Evolutionary conservation across 768 basidiomycete species (phyloP).

Genomic region (Pisolithus tinctorius): DNA sequence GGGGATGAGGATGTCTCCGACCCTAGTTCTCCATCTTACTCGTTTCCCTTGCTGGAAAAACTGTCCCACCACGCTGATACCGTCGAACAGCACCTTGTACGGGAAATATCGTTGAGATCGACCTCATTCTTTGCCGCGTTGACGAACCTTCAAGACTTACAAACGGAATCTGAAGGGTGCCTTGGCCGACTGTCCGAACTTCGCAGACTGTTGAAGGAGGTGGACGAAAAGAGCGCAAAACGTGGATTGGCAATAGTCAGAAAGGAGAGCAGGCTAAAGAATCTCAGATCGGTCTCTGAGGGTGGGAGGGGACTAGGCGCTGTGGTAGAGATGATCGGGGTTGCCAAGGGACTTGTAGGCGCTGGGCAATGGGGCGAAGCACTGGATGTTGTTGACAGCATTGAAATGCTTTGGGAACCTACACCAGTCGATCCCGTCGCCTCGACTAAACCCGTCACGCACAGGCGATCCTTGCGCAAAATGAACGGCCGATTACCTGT

Average conservation of each 20-base stretch:
- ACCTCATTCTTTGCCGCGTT: constrained; percentile 95
- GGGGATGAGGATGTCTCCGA: constrained; percentile 38
- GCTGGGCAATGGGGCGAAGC: constrained; percentile 89
- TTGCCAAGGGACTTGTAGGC: constrained; percentile 67
- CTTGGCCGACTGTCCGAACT: constrained; percentile 69
- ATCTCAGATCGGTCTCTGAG: constrained; percentile 53
- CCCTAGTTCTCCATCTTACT: constrained; percentile 56
- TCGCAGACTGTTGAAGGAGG: constrained; percentile 62
- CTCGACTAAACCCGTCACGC: constrained; percentile 1
- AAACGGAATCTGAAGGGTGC: constrained; percentile 82
- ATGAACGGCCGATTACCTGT: constrained; percentile 19
- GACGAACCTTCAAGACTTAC: constrained; percentile 87
- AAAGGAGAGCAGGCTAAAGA: constrained; percentile 53
- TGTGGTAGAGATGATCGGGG: constrained; percentile 70
- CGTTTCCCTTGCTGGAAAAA: constrained; percentile 76
- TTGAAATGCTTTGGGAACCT: constrained; percentile 52
- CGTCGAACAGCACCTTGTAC: constrained; percentile 89
- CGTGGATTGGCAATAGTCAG: constrained; percentile 73
- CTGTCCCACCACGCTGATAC: constrained; percentile 90
- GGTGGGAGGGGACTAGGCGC: constrained; percentile 59
- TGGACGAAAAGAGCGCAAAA: constrained; percentile 71
- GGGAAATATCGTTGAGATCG: constrained; percentile 85
- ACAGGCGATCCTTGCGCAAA: constrained; percentile 5
- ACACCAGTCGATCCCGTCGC: constrained; percentile 2
- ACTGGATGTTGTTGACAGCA: constrained; percentile 62